A percentile compares a stretch with the other conserved stretches of the same genome.
These are phyloP conservation scores for Rhynchospora tenuis DNA, from an alignment of 176 grass and related monocot species.

Conservation along the genomic window DNA sequence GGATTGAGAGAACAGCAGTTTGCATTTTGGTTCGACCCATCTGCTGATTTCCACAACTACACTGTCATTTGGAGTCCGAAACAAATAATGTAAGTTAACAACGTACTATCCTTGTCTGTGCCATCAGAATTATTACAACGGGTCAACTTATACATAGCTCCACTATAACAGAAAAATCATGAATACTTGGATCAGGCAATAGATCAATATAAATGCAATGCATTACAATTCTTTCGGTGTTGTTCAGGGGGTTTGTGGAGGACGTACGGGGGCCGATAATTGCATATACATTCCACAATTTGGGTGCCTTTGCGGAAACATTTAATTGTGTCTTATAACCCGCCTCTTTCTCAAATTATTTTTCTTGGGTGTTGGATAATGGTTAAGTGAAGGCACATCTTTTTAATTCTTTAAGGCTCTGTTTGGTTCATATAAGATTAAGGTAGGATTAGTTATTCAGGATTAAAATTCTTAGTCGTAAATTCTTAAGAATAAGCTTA, in stretches of 20 bases:
- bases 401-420: neutral
- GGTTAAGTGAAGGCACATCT: neutral
- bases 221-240: neutral
- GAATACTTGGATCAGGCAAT: neutral
- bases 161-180: neutral
- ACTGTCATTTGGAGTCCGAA: constrained; percentile 71
- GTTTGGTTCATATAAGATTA: too few relatives aligned
- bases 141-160: neutral
- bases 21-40: constrained; percentile 59
- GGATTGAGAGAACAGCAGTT: constrained; percentile 65
- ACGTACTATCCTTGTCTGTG: neutral
- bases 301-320: neutral
- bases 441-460: too few relatives aligned
- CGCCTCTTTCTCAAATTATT: neutral
- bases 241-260: too few relatives aligned
- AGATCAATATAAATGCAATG: neutral
- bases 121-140: neutral
- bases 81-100: constrained; percentile 42
- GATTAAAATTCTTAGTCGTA: too few relatives aligned
- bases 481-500: too few relatives aligned
- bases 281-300: neutral
- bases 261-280: neutral
- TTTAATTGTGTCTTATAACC: neutral
- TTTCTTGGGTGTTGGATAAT: neutral
- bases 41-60: constrained; percentile 64